Conservation (phyloP, 371 early-diverging fungal species). For the Rhizopus microsporus region DNA sequence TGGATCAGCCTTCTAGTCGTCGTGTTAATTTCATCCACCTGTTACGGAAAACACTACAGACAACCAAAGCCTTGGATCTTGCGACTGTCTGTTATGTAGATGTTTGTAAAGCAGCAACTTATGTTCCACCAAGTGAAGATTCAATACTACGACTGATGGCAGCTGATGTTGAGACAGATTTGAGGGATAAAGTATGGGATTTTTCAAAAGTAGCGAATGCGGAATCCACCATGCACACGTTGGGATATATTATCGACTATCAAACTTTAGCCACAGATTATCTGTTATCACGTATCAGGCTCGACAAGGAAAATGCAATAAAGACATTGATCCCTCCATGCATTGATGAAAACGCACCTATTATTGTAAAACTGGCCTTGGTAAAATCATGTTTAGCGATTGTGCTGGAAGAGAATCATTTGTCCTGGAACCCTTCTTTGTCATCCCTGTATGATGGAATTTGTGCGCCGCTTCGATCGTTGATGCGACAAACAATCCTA, state of each 20-base stretch:
- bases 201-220: constrained; percentile 49
- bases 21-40: constrained; percentile 63
- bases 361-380: constrained; percentile 68
- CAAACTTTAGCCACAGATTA: constrained; percentile 65
- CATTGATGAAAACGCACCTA: constrained; percentile 63
- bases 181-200: constrained; percentile 74
- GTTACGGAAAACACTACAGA: constrained; percentile 64
- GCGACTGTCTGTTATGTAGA: constrained; percentile 79
- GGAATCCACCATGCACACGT: constrained; percentile 44
- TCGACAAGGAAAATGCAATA: constrained; percentile 65
- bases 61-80: constrained; percentile 66
- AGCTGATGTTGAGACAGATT: constrained; percentile 72
- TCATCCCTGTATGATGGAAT: constrained; percentile 64
- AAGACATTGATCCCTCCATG: constrained; percentile 64
- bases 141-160: constrained; percentile 68
- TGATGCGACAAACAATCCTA: constrained; percentile 62
- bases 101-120: constrained; percentile 74
- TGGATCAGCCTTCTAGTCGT: constrained; percentile 39
- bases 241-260: constrained; percentile 52
- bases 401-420: constrained; percentile 62
- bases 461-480: constrained; percentile 60
- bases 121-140: constrained; percentile 64
- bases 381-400: constrained; percentile 77
- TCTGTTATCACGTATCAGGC: constrained; percentile 68
- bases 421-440: constrained; percentile 76